Evolutionary conservation across 345 rosid genomes (phyloP), one percentile per base, ranked within the genome.

Genomic region (Brassica juncea): DNA sequence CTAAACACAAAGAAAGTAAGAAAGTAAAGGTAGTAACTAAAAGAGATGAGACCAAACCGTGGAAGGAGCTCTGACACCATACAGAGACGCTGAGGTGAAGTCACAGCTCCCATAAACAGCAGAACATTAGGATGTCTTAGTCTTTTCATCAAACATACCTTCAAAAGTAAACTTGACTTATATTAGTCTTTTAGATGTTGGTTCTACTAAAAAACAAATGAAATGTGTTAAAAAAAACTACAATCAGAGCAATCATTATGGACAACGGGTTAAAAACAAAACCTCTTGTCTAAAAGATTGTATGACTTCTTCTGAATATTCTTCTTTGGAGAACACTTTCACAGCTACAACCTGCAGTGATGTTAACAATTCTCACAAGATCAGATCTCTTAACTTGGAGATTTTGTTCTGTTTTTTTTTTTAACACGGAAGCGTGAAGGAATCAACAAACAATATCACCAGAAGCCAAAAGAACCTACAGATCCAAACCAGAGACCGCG

Each of bases 401-500:
- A 0, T 5, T 47, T 1, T 5, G 61, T 12, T 19, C 19, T 39
- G 11, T 5, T 39, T 8, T 11, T 44, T 0, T 44, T 44, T 7
- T 44, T 2, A 5, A 52, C 25, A 49, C 66, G 10, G 6, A 52
- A 34, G 34, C 75, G 25, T 69, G 19, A 73, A 84, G 72, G 73
- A 42, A 76, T 35, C 5, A 68, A 84, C 83, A 81, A 66, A 82
- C 55, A 34, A 49, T 74, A 69, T 68, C 19, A 19, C 4, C 42
- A 67, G 1, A 87, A 86, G 86, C 19, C 19, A n/a, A 60, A 81
- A 91, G 86, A 89, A 57, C 98, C 66, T 95, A 95, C 99, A 76
- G 99, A 95, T 91, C 95, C 99, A 81, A 86, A 95, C 99, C 99
- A 94, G 86, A 95, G 90, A 66, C 91, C 97, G 67, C 90, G 96